Evolutionary conservation across 176 grass and related monocot species (phyloP).

Genomic region (Puccinellia tenuiflora): DNA sequence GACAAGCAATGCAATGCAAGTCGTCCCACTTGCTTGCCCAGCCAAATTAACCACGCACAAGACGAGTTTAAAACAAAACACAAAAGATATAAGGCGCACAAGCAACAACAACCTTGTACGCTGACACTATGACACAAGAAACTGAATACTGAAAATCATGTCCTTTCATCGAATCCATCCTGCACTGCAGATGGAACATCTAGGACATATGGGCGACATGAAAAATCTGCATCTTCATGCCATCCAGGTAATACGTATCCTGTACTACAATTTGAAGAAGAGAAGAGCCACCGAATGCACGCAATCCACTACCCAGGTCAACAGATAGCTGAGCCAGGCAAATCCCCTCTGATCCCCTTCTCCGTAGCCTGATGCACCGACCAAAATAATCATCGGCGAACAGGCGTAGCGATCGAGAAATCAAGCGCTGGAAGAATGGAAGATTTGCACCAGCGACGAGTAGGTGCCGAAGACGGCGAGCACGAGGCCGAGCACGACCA

Average conservation of each 20-base stretch:
- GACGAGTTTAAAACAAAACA: not conserved
- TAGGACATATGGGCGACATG: not conserved
- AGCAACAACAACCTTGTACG: not conserved
- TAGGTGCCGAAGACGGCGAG: conserved; percentile 80
- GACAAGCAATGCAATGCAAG: not conserved
- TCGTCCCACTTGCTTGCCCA: not conserved
- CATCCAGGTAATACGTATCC: not conserved
- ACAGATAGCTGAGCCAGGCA: conserved; percentile 3
- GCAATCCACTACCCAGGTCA: conserved; percentile 28
- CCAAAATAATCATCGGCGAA: not conserved
- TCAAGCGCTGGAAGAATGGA: conserved; percentile 49
- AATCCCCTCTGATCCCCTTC: not conserved
- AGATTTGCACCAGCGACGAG: conserved; percentile 77
- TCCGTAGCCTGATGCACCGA: conserved; percentile 5
- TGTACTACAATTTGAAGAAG: not conserved
- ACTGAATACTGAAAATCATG: not conserved
- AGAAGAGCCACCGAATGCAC: not conserved
- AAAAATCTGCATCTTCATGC: conserved; percentile 17
- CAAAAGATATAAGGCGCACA: not conserved
- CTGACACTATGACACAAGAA: not conserved
- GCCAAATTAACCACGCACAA: not conserved
- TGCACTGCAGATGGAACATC: conserved; percentile 26
- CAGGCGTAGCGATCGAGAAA: not conserved
- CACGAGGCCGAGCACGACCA: conserved; percentile 43
- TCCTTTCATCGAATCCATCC: conserved; percentile 43